phyloP scores from a whole-genome alignment of 2,329 filamentous ascomycete species.

The Elsinoe arachidis region DNA sequence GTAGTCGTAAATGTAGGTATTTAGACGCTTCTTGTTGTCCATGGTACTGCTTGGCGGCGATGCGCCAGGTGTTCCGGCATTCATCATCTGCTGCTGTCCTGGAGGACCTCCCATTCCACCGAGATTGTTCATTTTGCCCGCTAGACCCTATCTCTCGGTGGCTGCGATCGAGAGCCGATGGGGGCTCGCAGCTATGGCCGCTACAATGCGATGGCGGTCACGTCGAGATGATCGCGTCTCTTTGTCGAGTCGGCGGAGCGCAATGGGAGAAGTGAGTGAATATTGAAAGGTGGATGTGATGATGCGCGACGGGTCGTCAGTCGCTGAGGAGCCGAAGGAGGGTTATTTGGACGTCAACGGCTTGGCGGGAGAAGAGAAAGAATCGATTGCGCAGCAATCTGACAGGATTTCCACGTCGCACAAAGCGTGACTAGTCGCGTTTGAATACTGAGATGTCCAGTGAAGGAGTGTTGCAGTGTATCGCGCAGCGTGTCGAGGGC shows the following conservation, averaged over 20 bases:
- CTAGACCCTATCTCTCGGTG: conserved; percentile 44
- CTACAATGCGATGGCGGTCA: conserved; percentile 8
- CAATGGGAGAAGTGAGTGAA: not conserved
- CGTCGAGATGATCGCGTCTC: conserved; percentile 11
- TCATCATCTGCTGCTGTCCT: conserved; percentile 47
- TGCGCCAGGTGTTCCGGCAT: conserved; percentile 17
- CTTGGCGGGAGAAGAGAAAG: not conserved
- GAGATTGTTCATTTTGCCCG: conserved; percentile 59
- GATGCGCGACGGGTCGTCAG: conserved; percentile 8
- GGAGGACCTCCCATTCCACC: conserved; percentile 56
- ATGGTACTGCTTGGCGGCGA: conserved; percentile 21
- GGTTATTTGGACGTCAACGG: conserved; percentile 2
- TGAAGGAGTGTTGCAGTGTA: not conserved
- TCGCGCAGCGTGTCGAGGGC: conserved; percentile 2
- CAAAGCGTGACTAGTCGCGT: not conserved
- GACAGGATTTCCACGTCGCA: not conserved
- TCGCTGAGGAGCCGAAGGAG: not conserved
- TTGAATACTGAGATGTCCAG: not conserved
- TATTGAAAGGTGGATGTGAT: not conserved
- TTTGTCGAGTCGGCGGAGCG: not conserved
- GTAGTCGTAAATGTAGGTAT: conserved; percentile 87
- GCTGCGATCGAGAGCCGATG: conserved; percentile 14
- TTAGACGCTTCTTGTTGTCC: conserved; percentile 41
- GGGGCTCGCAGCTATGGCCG: not conserved
- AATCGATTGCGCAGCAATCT: conserved; percentile 10